Evolutionary conservation across 805 yeast species (phyloP).

Genomic region (Candida coleopterorum): DNA sequence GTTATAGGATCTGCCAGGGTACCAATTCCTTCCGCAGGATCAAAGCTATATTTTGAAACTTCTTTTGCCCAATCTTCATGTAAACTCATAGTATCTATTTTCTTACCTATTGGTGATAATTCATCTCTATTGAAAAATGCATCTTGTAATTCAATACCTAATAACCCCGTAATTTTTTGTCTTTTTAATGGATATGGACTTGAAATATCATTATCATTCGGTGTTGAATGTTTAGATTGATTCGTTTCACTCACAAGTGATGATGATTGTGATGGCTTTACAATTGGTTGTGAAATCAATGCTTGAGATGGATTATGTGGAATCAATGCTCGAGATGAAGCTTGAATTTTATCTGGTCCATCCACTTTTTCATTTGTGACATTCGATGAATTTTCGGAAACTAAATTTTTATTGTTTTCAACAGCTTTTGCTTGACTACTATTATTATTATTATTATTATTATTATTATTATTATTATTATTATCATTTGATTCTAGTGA

Average conservation of each 20-base stretch:
- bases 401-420: no score
- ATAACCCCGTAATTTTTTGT: constrained; percentile 10
- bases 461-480: no score
- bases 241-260: neutral
- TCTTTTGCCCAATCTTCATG: constrained; percentile 4
- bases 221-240: neutral
- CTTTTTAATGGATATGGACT: constrained; percentile 14
- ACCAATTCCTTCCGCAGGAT: neutral
- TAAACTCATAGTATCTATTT: constrained; percentile 6
- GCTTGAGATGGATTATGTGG: neutral
- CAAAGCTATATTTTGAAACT: neutral
- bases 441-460: no score
- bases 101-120: constrained; percentile 4
- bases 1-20: constrained; percentile 3
- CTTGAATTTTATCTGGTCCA: no score
- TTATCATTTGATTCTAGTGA: neutral
- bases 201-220: neutral
- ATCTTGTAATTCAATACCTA: constrained; percentile 11
- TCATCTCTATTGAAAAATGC: neutral
- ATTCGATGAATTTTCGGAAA: no score
- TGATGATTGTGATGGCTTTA: no score
- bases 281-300: neutral
- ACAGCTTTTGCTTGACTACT: no score
- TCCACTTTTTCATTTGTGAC: no score
- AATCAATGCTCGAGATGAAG: no score